Conservation (phyloP, 2,329 filamentous ascomycete genomes). For the Phialemonium atrogriseum region DNA sequence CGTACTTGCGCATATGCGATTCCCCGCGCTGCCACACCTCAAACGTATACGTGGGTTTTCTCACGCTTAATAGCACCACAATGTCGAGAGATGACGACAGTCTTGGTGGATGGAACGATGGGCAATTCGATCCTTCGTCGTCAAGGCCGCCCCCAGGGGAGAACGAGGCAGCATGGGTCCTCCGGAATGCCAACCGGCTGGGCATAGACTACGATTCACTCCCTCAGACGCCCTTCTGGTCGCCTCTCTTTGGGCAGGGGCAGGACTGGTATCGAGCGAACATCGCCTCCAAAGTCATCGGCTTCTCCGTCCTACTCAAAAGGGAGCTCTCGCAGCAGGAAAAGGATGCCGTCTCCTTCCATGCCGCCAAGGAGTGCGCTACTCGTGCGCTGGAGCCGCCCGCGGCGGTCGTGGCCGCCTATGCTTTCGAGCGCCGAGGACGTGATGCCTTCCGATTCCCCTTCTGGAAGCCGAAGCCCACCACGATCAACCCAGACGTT, state of each 20-base stretch:
- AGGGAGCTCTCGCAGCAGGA: conserved; percentile 9
- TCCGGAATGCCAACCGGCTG: conserved; percentile 8
- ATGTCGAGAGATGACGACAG: no score
- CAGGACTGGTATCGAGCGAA: conserved; percentile 5
- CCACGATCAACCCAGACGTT: conserved; percentile 7
- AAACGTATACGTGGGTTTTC: no score
- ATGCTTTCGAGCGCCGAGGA: conserved; percentile 7
- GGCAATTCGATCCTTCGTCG: no score
- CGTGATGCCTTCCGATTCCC: conserved; percentile 11
- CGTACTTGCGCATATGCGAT: no score
- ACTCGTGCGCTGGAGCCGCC: conserved; percentile 6
- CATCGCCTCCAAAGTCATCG: conserved; percentile 4
- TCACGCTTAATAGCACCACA: no score
- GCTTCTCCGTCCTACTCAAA: not conserved
- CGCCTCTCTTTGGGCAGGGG: conserved; percentile 5
- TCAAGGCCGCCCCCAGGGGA: no score
- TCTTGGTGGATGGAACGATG: no score
- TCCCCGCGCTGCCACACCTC: no score
- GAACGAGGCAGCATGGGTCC: no score
- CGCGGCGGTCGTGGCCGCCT: conserved; percentile 1
- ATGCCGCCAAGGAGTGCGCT: conserved; percentile 4
- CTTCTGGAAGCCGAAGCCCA: conserved; percentile 11
- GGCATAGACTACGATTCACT: conserved; percentile 11
- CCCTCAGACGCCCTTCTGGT: conserved; percentile 10
- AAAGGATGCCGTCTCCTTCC: conserved; percentile 10